phyloP scores from a whole-genome alignment of 371 early-diverging fungal genomes.

The Umbelopsis sp. region DNA sequence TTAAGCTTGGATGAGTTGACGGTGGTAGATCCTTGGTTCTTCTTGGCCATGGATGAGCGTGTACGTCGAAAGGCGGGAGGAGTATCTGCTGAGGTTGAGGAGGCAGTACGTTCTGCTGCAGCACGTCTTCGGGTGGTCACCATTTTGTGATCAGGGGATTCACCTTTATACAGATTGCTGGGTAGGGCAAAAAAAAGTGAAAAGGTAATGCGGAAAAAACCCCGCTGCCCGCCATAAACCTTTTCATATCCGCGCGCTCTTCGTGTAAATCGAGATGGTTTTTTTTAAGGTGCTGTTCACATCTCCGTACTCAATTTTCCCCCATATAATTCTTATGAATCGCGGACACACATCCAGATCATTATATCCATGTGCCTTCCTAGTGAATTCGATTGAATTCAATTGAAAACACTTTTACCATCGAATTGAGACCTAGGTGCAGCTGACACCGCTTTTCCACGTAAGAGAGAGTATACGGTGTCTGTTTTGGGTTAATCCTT shows the following conservation, averaged over 20 bases:
- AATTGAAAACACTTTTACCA: no score
- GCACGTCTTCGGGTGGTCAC: conserved; percentile 13
- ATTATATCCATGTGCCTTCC: no score
- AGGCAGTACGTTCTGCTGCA: conserved; percentile 14
- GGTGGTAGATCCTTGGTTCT: background rate
- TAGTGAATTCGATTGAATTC: no score
- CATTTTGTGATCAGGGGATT: conserved; percentile 1
- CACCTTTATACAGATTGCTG: background rate
- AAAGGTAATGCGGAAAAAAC: background rate
- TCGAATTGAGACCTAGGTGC: no score
- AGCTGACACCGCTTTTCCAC: no score
- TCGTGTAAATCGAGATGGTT: background rate
- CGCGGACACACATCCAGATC: no score
- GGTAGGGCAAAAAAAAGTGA: background rate
- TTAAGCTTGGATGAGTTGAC: background rate
- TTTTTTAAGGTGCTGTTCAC: background rate
- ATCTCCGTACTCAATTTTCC: background rate
- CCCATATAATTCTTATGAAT: no score
- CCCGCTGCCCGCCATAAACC: conserved; percentile 5
- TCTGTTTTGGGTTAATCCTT: no score
- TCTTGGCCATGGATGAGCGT: background rate
- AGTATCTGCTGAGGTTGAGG: background rate
- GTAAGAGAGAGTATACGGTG: no score
- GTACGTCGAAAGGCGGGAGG: conserved; percentile 3
- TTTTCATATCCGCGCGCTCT: background rate